phyloP scores from a whole-genome alignment of 2,329 filamentous ascomycete genomes.

The Hypoxylon sp. region DNA sequence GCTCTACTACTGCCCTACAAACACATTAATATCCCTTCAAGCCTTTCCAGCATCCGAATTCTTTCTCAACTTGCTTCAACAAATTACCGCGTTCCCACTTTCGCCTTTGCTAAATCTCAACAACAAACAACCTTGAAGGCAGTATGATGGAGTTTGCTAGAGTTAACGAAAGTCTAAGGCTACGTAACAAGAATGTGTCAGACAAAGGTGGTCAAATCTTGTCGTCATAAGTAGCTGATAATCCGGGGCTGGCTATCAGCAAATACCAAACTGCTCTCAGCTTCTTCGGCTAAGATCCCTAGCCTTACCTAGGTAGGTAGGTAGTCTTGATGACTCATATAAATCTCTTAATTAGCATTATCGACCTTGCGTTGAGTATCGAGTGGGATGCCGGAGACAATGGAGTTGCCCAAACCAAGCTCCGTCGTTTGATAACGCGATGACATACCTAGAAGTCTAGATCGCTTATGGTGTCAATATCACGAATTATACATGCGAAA shows the following conservation, averaged over 20 bases:
- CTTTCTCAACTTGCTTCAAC: slow-evolving; percentile 8
- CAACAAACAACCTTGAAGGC: background rate
- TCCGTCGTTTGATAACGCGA: background rate
- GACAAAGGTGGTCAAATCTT: background rate
- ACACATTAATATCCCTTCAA: background rate
- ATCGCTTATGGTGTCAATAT: background rate
- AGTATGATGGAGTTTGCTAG: background rate
- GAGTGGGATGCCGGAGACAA: background rate
- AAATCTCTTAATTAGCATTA: background rate
- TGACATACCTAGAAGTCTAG: background rate
- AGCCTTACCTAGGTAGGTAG: too few relatives aligned
- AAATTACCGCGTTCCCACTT: slow-evolving; percentile 15
- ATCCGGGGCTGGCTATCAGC: background rate
- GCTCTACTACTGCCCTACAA: too few relatives aligned
- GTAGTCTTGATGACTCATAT: background rate
- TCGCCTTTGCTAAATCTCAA: slow-evolving; percentile 6
- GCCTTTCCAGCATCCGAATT: slow-evolving; percentile 2
- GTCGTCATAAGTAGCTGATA: background rate
- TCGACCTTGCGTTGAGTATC: background rate
- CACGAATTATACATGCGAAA: background rate
- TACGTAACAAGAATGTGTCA: background rate
- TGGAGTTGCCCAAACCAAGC: background rate
- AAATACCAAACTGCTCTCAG: background rate
- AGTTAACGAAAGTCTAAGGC: background rate
- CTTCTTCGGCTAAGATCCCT: background rate